Base-by-base conservation (phyloP, 257 asterid species). In the Cynanchum wilfordii region DNA sequence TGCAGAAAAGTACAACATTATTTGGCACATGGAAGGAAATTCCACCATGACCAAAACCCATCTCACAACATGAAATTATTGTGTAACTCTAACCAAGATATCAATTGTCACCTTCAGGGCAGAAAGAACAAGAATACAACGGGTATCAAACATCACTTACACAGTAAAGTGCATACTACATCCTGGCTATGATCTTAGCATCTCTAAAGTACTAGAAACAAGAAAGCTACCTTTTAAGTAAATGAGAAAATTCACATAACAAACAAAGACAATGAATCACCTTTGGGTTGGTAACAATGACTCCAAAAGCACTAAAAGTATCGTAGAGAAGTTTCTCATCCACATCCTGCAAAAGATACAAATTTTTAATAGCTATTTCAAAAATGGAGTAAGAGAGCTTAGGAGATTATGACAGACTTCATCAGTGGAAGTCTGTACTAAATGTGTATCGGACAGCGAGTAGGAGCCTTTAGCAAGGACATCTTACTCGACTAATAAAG, bases 321-420 rank as follows among this genome's bases (percentile, higher is more conserved):
- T 94, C 97, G 12, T 91, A 85, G n/a, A 94, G 89, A 80, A 94
- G 97, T 74, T 94, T 91, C 81, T 94, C 99, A 85, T 94, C 99
- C 40, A 91, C 97, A 81, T 94, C 99, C 97, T 94, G 94, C 80
- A 79, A 78, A 79, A 68, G 71, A 42, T n/a, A 49, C 36, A 77
- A 69, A 69, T 19, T 44, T n/a, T n/a, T 55, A 3, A 5, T 24
- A 57, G 33, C 64, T 25, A 57, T 24, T 24, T 57, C 16, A 22
- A 0, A 30, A 60, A 60, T 5, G 9, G 13, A 60, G 10, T 58
- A 58, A 24, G n/a, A 38, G 38, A 36, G 22, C 68, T 15, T 25
- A 63, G 25, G 68, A 63, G 49, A 63, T 66, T 12, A 3, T 5
- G 56, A 16, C 29, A 27, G 33, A 63, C 65, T 22, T 13, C 42